Evolutionary conservation across 176 grass and related monocot genomes (phyloP).

Genomic region (Aegilops speltoides): DNA sequence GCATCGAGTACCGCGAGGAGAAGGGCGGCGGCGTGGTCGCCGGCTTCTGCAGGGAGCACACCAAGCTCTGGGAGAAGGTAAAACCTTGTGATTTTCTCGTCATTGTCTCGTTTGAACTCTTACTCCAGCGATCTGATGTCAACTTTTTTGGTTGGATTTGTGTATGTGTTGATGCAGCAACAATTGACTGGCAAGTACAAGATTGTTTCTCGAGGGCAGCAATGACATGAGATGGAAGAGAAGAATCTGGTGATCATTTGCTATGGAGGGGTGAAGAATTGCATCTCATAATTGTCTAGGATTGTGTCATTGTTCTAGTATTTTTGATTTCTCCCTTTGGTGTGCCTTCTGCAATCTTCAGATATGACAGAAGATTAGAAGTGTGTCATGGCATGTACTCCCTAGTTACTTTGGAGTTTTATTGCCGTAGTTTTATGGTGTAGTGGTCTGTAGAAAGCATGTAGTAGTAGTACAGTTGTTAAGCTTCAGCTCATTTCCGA

Average conservation of each 20-base stretch:
- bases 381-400: background rate
- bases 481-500: background rate
- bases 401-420: background rate
- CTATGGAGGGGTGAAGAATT: background rate
- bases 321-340: no score
- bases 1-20: slow-evolving; percentile 69
- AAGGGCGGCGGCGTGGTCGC: slow-evolving; percentile 66
- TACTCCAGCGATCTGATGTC: background rate
- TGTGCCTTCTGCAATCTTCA: background rate
- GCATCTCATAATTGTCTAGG: background rate
- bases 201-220: slow-evolving; percentile 69
- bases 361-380: background rate
- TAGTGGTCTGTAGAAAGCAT: background rate
- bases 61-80: slow-evolving; percentile 88
- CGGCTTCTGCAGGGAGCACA: slow-evolving; percentile 85
- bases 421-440: background rate
- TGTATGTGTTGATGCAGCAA: slow-evolving; percentile 64
- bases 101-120: background rate
- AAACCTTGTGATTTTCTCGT: background rate
- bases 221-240: background rate
- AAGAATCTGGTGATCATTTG: background rate
- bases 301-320: background rate
- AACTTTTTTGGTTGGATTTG: background rate
- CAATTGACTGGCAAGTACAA: slow-evolving; percentile 88
- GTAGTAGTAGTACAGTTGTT: no score